Base-by-base conservation (phyloP, 139 green algal genomes). In the Chlamydomonas incerta region DNA sequence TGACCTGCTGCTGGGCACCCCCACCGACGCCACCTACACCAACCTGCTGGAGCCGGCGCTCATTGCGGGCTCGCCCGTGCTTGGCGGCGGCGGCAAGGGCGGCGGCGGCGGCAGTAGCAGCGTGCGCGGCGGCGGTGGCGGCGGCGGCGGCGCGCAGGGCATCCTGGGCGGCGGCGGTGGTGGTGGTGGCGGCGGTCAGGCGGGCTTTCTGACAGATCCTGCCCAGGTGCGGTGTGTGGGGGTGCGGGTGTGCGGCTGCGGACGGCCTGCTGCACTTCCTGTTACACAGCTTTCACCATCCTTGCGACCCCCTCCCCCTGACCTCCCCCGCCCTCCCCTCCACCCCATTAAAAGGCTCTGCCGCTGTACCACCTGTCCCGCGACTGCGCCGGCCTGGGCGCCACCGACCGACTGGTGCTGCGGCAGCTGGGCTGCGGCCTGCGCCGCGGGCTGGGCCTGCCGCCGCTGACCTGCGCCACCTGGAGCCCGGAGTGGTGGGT, bases 21-120 rank as follows among this genome's bases (percentile, higher is more conserved):
- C 84, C 31, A 65, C 75, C 0, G 84, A 88, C 8, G 57, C 72
- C 6, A 23, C 82, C n/a, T 67, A 87, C 50, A 90, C 79, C 0
- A 81, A 93, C 13, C 70, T 95, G 20, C 83, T 95, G 41, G 92
- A 95, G 74, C 92, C 91, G 8, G 89, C 89, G 41, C 93, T 95
- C 35, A 80, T 95, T 10, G 28, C 63, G 4, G 68, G 81, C 24
- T 62, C 72, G 26, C 33, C n/a, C 60, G 74, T n/a, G 1, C 33
- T 34, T 1, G n/a, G 47, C 13, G 72, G 72, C 18, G 74, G 74
- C 57, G 35, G 57, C 14, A 18, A 28, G 13, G 50, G 72, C 72
- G 47, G 72, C 23, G 37, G 69, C 34, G 37, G 69, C 24, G 37
- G 41, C 28, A 24, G 28, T 28, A 60, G 47, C 28, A 20, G 55